Conservation (phyloP, 352 stramenopile genomes). For the Pythium oligandrum region DNA sequence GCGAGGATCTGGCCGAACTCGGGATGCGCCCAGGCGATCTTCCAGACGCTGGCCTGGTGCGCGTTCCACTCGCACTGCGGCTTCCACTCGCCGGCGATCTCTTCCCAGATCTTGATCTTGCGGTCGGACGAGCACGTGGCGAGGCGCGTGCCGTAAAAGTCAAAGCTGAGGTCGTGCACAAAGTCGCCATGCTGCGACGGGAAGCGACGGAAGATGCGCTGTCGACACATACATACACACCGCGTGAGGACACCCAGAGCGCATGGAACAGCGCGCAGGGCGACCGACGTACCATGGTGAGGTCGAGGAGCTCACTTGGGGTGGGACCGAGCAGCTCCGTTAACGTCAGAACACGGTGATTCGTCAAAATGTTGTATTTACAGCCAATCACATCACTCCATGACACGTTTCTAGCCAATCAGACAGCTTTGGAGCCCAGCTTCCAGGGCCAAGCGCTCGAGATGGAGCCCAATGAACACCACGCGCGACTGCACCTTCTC, state of each 20-base stretch:
- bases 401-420: neutral
- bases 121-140: constrained; percentile 90
- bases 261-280: too few species aligned
- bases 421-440: constrained; percentile 34
- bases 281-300: too few species aligned
- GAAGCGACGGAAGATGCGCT: constrained; percentile 82
- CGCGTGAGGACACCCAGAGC: too few species aligned
- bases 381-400: too few species aligned
- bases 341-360: too few species aligned
- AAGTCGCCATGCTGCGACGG: constrained; percentile 87
- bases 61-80: constrained; percentile 88
- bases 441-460: constrained; percentile 33
- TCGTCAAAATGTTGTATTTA: too few species aligned
- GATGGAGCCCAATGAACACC: constrained; percentile 69
- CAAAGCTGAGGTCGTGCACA: constrained; percentile 91
- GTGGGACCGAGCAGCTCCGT: too few species aligned
- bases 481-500: constrained; percentile 35
- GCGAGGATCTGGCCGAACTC: constrained; percentile 96
- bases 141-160: constrained; percentile 90
- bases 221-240: constrained; percentile 2
- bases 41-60: constrained; percentile 90
- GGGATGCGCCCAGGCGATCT: constrained; percentile 93
- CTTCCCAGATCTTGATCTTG: constrained; percentile 90
- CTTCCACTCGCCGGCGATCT: constrained; percentile 78
- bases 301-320: too few species aligned